A percentile compares a stretch with the other conserved stretches of the same genome.
These are phyloP conservation scores for Didymellaceae sp. DNA, from an alignment of 2,329 filamentous ascomycete species.

Conservation along the genomic window DNA sequence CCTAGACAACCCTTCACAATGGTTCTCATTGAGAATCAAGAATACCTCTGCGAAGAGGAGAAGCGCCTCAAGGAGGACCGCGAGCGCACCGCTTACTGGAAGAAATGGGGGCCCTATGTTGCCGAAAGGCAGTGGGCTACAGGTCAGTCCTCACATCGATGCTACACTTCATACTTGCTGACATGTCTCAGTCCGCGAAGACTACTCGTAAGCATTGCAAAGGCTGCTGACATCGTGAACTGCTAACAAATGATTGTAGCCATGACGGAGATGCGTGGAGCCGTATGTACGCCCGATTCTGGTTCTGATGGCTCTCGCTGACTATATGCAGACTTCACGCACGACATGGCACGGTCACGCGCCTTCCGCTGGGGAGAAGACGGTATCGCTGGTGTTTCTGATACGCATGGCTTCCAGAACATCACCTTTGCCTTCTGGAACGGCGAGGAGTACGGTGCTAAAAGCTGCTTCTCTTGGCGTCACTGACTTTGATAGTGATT, in stretches of 20 bases:
- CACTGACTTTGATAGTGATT: conserved; percentile 69
- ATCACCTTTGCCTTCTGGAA: conserved; percentile 98
- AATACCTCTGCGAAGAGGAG: conserved; percentile 89
- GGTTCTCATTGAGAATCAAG: conserved; percentile 88
- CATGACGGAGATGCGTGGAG: conserved; percentile 94
- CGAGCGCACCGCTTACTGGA: conserved; percentile 89
- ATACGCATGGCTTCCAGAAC: conserved; percentile 89
- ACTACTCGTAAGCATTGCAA: conserved; percentile 72
- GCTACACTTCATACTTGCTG: conserved; percentile 27
- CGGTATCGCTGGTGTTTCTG: conserved; percentile 93
- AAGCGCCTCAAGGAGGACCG: conserved; percentile 86
- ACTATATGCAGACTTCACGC: conserved; percentile 76
- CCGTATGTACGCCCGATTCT: conserved; percentile 64
- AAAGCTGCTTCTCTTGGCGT: neutral
- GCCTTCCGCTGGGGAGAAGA: conserved; percentile 96
- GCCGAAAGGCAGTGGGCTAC: conserved; percentile 96
- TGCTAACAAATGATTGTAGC: conserved; percentile 52
- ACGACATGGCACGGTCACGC: conserved; percentile 87
- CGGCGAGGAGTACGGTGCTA: conserved; percentile 77
- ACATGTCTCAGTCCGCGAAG: conserved; percentile 74
- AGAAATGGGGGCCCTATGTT: conserved; percentile 96
- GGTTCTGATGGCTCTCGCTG: conserved; percentile 26
- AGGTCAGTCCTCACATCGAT: conserved; percentile 59
- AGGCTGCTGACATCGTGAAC: conserved; percentile 10
- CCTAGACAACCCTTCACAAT: conserved; percentile 57